Evolutionary conservation across 805 yeast species (phyloP).

Genomic region (Ogataea ramenticola): DNA sequence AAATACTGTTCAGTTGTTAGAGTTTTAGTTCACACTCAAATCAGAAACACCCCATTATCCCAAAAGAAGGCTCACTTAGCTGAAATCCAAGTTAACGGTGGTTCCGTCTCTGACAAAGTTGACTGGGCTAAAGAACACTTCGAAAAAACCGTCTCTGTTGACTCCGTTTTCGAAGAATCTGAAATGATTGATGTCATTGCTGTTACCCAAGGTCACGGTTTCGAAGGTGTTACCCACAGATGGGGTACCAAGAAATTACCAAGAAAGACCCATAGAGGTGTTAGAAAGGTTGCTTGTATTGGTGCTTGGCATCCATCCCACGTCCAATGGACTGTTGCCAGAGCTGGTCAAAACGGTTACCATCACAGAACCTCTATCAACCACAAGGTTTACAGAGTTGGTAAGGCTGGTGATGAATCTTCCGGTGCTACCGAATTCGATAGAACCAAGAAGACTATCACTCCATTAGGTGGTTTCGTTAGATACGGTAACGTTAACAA

Average conservation of each 20-base stretch:
- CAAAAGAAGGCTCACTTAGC: constrained; percentile 99
- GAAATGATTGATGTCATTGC: constrained; percentile 98
- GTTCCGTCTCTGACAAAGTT: constrained; percentile 95
- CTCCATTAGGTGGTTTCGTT: constrained; percentile 99
- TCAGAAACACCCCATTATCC: constrained; percentile 97
- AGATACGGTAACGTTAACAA: constrained; percentile 97
- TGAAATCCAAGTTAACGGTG: constrained; percentile 99
- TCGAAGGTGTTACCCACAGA: constrained; percentile 99
- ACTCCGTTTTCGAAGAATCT: constrained; percentile 95
- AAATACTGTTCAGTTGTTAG: constrained; percentile 98
- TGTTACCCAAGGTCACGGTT: constrained; percentile 99
- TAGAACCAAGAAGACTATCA: constrained; percentile 99
- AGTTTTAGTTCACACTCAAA: constrained; percentile 98
- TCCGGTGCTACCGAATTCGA: constrained; percentile 95
- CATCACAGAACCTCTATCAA: constrained; percentile 99
- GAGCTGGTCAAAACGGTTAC: constrained; percentile 99
- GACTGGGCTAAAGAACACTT: constrained; percentile 98
- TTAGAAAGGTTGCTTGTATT: constrained; percentile 99
- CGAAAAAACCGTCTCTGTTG: constrained; percentile 96
- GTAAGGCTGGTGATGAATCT: constrained; percentile 91
- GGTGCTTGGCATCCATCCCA: constrained; percentile 99
- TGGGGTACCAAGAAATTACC: constrained; percentile 99
- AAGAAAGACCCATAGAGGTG: constrained; percentile 99
- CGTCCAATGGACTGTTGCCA: constrained; percentile 99
- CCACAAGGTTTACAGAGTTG: constrained; percentile 99